Base-by-base conservation (phyloP, 345 rosid species). In the Eucalyptus regnans region DNA sequence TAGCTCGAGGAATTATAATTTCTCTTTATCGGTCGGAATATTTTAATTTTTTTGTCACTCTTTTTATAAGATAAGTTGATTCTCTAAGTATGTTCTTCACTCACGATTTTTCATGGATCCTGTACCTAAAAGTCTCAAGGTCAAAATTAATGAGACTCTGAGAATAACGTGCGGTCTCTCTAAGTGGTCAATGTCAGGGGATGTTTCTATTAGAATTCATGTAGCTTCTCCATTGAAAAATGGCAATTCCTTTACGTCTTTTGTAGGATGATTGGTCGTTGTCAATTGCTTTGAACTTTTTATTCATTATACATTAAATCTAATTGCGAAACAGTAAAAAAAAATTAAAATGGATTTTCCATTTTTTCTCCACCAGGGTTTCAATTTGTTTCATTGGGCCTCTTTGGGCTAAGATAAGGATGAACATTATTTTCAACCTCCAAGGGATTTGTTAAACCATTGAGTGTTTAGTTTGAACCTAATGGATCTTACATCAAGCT, bases 81-180 rank as follows among this genome's bases (percentile, higher is more conserved):
- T 52, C 10, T 1, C 20, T 52, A 52, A 18, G 58, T 52, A 52
- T 52, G 10, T 52, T 52, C 1, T 20, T 0, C 58, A 29, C 31
- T 27, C 2, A 12, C 0, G 1, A 27, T 17, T 62, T 12, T 27
- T 9, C 2, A 1, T 12, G 33, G 2, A 62, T 12, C 11, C 0
- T 2, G 0, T 62, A 27, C 1, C 33, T 27, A 27, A 1, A 12
- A 7, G 20, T 13, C 9, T 64, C 14, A n/a, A 64, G 17, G 17
- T n/a, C 7, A 29, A 15, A 64, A 64, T 14, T 64, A n/a, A n/a
- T n/a, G 41, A 64, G 0, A 16, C n/a, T 14, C 9, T 0, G 2
- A 64, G 11, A 14, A 10, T n/a, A n/a, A 64, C 0, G 0, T 2
- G 5, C 0, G 1, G 10, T 64, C 41, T 8, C 1, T n/a, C 4